Percentiles rank a stretch among this genome's conserved stretches.
These are phyloP conservation scores for Termitomyces sp. DNA, from an alignment of 1,284 basidiomycete species.

Conservation along the genomic window DNA sequence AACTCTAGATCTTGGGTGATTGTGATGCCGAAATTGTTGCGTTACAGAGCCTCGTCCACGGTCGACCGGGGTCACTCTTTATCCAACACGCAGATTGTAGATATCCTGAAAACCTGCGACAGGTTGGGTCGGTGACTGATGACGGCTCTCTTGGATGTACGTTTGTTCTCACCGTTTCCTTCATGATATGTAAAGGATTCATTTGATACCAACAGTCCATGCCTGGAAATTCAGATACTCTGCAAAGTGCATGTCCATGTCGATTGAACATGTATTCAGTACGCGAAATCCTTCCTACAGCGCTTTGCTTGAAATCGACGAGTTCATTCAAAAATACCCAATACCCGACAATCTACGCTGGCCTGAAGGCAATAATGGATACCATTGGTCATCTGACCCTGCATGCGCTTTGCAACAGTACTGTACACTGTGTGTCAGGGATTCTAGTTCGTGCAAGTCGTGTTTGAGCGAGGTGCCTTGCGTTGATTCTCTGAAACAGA, in stretches of 20 bases:
- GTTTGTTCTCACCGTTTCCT: slow-evolving; percentile 16
- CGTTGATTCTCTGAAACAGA: slow-evolving; percentile 25
- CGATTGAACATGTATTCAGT: slow-evolving; percentile 38
- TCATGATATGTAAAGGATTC: background rate
- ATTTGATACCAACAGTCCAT: slow-evolving; percentile 29
- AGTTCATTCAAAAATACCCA: slow-evolving; percentile 40
- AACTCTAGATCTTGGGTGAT: background rate
- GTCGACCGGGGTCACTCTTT: slow-evolving; percentile 40
- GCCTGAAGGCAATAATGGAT: slow-evolving; percentile 27
- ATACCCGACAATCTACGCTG: slow-evolving; percentile 37
- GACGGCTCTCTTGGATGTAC: slow-evolving; percentile 39
- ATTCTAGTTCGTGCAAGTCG: slow-evolving; percentile 36
- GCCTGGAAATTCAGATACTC: slow-evolving; percentile 44
- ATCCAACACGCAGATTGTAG: slow-evolving; percentile 44
- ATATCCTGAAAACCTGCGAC: slow-evolving; percentile 43
- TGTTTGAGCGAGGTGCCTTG: background rate
- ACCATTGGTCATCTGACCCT: slow-evolving; percentile 36
- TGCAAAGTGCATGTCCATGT: slow-evolving; percentile 39
- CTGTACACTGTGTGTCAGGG: slow-evolving; percentile 33
- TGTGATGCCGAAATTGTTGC: background rate
- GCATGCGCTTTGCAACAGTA: slow-evolving; percentile 42
- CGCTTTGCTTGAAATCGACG: slow-evolving; percentile 40
- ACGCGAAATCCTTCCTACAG: slow-evolving; percentile 33
- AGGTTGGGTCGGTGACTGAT: slow-evolving; percentile 25
- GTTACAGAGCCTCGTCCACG: slow-evolving; percentile 39